Evolutionary conservation across 306 rosid genomes (phyloP).

Genomic region (Luffa aegyptiaca): DNA sequence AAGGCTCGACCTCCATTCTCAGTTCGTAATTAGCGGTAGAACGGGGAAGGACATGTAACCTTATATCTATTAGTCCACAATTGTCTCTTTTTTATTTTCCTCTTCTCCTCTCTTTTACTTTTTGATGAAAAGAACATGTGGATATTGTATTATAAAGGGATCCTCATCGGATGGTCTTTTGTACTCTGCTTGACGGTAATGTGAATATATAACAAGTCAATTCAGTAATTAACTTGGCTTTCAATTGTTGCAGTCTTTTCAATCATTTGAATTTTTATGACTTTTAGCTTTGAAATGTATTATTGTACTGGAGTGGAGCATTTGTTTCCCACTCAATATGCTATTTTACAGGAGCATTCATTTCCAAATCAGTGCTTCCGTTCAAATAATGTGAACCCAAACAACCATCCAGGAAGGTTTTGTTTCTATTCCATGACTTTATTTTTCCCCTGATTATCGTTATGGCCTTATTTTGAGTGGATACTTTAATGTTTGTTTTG

Average conservation of each 20-base stretch:
- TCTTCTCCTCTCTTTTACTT: too few relatives aligned
- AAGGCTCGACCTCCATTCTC: neutral
- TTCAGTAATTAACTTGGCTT: too few relatives aligned
- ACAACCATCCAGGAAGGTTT: neutral
- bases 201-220: too few relatives aligned
- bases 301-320: neutral
- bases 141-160: too few relatives aligned
- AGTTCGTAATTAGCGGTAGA: neutral
- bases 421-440: neutral
- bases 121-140: too few relatives aligned
- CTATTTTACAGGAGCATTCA: neutral
- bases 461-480: neutral
- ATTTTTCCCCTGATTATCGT: neutral
- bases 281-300: neutral
- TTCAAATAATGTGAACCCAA: neutral
- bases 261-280: neutral
- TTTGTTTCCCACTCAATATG: neutral
- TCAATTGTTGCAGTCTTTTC: neutral
- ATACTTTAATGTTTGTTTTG: neutral
- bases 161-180: neutral
- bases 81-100: neutral
- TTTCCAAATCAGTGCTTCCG: neutral
- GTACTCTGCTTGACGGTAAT: neutral
- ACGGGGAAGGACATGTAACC: neutral
- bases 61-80: neutral